Evolutionary conservation across 805 yeast species (phyloP), one percentile per base, ranked within the genome.

Genomic region (Yamadazyma sp.): DNA sequence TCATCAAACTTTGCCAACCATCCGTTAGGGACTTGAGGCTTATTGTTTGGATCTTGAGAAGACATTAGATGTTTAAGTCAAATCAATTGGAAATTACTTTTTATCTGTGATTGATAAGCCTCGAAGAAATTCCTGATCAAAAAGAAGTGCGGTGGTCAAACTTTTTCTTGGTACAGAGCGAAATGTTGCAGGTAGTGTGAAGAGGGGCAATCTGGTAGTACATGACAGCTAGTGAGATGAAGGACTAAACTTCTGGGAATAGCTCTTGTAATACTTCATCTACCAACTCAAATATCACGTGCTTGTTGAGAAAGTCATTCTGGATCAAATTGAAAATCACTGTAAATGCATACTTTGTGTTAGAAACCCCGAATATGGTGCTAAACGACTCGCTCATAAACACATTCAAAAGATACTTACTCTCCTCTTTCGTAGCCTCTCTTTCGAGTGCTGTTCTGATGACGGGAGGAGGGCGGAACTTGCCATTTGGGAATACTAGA

Each of bases 1-100:
- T 79, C 81, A 53, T 83, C 89, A 62, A 76, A 80, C 34, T 80
- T 79, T 28, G 93, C 82, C 42, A 80, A 63, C 90, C 90, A 84
- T 4, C 90, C 85, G 3, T 63, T 59, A 2, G 84, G 84, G n/a
- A 78, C 80, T 0, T 36, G 46, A 3, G 86, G 85, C 13, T 66
- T 71, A 32, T 63, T 60, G 19, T 59, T 59, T 23, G 55, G 45
- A 41, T 53, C 54, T 28, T 37, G 25, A 5, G 35, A 30, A 19
- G 25, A 21, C 43, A 42, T 38, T 20, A 9, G 11, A 13, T 14
- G 8, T 30, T 18, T 10, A 10, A 5, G 17, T 41, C 12, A 23
- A 31, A 21, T 19, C 4, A 15, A 21, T 15, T 28, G 22, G 11
- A 25, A 20, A 9, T 32, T 17, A 3, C 9, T n/a, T 12, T 26